Percentiles rank a stretch among this genome's conserved stretches.
These are phyloP conservation scores for Yarrowia keelungensis DNA, from an alignment of 805 yeast species.

Conservation along the genomic window DNA sequence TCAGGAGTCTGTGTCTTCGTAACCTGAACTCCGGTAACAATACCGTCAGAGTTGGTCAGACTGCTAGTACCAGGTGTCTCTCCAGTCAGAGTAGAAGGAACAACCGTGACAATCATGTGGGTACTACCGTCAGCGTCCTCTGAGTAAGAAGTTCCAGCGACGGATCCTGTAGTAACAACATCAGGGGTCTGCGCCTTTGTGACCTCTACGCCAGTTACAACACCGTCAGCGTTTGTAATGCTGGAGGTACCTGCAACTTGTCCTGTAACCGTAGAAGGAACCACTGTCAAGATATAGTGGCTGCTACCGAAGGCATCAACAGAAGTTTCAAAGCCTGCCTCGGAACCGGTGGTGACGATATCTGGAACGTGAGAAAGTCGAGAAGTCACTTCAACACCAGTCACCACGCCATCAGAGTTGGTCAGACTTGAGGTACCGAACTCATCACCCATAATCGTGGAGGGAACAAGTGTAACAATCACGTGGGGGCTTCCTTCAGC, in stretches of 20 bases:
- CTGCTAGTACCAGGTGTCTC: background rate
- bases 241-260: background rate
- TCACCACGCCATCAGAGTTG: background rate
- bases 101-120: background rate
- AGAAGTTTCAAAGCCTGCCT: background rate
- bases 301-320: background rate
- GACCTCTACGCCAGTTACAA: background rate
- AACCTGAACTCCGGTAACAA: background rate
- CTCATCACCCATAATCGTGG: background rate
- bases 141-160: background rate
- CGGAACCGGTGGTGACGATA: background rate
- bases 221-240: background rate
- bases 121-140: background rate
- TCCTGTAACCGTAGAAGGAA: background rate
- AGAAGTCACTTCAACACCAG: background rate
- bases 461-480: background rate
- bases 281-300: background rate
- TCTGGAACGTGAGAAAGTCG: background rate
- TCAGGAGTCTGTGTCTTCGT: background rate
- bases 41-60: background rate
- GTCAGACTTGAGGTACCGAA: background rate
- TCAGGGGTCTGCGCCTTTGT: background rate
- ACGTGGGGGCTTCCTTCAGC: too few relatives aligned
- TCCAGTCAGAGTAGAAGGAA: background rate
- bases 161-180: background rate